Evolutionary conservation across 140 eudicot genomes (phyloP).

Genomic region (Stevia rebaudiana): DNA sequence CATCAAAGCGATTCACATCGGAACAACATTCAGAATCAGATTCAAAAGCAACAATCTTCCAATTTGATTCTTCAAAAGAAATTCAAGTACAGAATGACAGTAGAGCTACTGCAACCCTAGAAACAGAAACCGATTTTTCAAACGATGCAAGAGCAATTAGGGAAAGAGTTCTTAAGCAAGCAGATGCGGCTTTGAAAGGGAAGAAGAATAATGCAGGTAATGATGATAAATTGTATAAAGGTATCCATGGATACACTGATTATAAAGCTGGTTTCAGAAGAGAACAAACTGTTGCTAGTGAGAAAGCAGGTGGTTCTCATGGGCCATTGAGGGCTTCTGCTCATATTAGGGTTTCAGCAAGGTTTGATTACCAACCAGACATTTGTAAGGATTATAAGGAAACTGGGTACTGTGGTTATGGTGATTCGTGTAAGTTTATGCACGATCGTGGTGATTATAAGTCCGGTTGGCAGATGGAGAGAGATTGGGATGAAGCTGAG

Average conservation of each 20-base stretch:
- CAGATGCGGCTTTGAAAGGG: constrained; percentile 68
- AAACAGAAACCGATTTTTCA: constrained; percentile 80
- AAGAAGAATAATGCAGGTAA: constrained; percentile 36
- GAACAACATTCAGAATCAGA: constrained; percentile 27
- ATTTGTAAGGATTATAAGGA: constrained; percentile 98
- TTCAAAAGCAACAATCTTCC: constrained; percentile 44
- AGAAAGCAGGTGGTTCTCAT: constrained; percentile 95
- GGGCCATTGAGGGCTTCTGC: constrained; percentile 99
- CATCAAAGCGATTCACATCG: constrained; percentile 31
- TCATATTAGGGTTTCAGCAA: constrained; percentile 80
- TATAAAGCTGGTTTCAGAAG: constrained; percentile 88
- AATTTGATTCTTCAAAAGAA: constrained; percentile 73
- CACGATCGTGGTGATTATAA: constrained; percentile 98
- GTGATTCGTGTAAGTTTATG: constrained; percentile 96
- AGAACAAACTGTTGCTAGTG: constrained; percentile 84
- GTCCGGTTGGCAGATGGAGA: constrained; percentile 96
- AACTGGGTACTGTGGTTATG: constrained; percentile 97
- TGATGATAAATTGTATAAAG: constrained; percentile 73
- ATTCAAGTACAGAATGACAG: constrained; percentile 91
- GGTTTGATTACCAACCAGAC: constrained; percentile 97
- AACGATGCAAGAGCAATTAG: constrained; percentile 84
- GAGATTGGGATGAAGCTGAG: constrained; percentile 92
- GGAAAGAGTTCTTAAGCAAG: constrained; percentile 80
- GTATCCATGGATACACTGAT: constrained; percentile 80
- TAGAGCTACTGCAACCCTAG: constrained; percentile 83